A percentile compares a stretch with the other conserved stretches of the same genome.
phyloP scores from a whole-genome alignment of 176 grass and related monocot genomes.

The Zoysia japonica region DNA sequence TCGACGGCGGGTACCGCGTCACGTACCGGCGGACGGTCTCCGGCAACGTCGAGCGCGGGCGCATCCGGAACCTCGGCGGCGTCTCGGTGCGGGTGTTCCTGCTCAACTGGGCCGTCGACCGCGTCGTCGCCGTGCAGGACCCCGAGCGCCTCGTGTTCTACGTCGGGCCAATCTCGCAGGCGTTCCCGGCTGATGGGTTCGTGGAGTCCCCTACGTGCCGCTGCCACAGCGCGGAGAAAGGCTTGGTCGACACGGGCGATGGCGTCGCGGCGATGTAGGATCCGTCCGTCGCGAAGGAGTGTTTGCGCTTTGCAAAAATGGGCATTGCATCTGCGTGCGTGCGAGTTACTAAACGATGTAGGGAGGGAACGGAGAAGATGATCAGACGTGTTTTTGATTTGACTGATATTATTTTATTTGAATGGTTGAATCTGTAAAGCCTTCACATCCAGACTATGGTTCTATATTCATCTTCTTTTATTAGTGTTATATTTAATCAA shows the following conservation, averaged over 20 bases:
- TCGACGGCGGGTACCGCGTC: conserved; percentile 50
- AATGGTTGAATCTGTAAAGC: too few species aligned
- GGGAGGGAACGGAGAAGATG: too few species aligned
- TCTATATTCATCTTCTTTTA: too few species aligned
- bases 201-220: conserved; percentile 48
- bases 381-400: too few species aligned
- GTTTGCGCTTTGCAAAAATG: not conserved
- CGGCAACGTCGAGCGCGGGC: conserved; percentile 42
- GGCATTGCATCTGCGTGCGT: not conserved
- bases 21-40: conserved; percentile 46
- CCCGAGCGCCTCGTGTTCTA: conserved; percentile 52
- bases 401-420: too few species aligned
- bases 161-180: conserved; percentile 59
- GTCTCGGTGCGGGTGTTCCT: conserved; percentile 56
- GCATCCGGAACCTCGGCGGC: conserved; percentile 43
- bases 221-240: not conserved
- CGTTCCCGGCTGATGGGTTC: conserved; percentile 49
- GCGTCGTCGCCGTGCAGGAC: conserved; percentile 40
- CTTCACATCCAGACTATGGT: too few species aligned
- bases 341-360: too few species aligned
- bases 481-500: too few species aligned
- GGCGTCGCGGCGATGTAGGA: conserved; percentile 37
- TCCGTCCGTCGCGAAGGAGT: not conserved
- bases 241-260: not conserved
- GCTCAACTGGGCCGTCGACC: conserved; percentile 49